Evolutionary conservation across 257 asterid genomes (phyloP).

Genomic region (Rhazya stricta): DNA sequence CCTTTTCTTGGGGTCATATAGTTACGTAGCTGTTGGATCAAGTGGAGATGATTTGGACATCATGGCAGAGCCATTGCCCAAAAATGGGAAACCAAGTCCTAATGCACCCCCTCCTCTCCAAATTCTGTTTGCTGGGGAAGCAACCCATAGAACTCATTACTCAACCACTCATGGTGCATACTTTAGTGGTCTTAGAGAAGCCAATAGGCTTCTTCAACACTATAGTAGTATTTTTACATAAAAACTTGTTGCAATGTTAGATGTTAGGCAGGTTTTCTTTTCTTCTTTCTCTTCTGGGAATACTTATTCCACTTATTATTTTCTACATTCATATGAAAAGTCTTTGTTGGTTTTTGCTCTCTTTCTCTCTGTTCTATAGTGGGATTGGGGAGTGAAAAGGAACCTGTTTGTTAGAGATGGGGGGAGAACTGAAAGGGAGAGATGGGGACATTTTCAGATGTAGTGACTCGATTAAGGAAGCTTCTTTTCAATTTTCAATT

Average conservation of each 20-base stretch:
- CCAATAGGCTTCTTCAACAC: slow-evolving; percentile 78
- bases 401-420: slow-evolving; percentile 16
- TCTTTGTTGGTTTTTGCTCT: neutral
- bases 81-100: slow-evolving; percentile 4
- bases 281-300: neutral
- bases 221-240: slow-evolving; percentile 34
- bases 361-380: slow-evolving; percentile 3
- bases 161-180: slow-evolving; percentile 97
- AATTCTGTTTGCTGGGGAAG: slow-evolving; percentile 86
- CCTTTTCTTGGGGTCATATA: slow-evolving; percentile 74
- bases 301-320: slow-evolving; percentile 9
- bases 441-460: slow-evolving; percentile 27
- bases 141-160: slow-evolving; percentile 70
- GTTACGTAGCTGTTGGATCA: slow-evolving; percentile 80
- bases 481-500: slow-evolving; percentile 20
- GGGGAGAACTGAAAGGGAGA: slow-evolving; percentile 26
- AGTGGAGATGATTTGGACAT: slow-evolving; percentile 68
- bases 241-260: slow-evolving; percentile 26
- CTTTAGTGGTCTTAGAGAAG: slow-evolving; percentile 87
- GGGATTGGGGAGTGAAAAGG: slow-evolving; percentile 15
- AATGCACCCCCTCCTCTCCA: slow-evolving; percentile 44
- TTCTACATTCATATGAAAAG: slow-evolving; percentile 22
- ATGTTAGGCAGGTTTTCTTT: slow-evolving; percentile 17
- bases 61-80: slow-evolving; percentile 80
- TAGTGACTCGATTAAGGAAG: slow-evolving; percentile 26